Base-by-base conservation (phyloP, 164 flowering plant genomes). In the Warburgia ugandensis region DNA sequence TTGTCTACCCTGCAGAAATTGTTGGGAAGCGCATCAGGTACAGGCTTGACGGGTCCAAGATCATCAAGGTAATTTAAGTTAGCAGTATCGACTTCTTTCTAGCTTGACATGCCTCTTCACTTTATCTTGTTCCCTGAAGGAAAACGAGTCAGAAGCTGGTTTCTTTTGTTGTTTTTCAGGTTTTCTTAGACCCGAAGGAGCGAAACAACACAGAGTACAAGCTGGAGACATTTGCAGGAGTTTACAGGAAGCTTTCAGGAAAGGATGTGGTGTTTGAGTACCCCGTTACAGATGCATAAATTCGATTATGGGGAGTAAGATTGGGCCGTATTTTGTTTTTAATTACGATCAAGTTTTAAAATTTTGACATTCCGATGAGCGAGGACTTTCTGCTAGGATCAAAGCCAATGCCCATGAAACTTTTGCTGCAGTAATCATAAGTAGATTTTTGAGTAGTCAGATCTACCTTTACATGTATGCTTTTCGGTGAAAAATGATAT, bases 21-120 rank as follows among this genome's bases (percentile, higher is more conserved):
- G 96, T 90, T 50, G 96, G 97, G 52, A 90, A 90, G 54, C 94
- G 94, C 4, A 58, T 74, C 31, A 80, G 86, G 74, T 90, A 84
- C 65, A 59, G 84, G 0, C 31, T 90, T 60, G 97, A 86, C 69
- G 96, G 95, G 10, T 77, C 94, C 40, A 90, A 86, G 65, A 76
- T 86, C 30, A 82, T 86, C 60, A 90, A 90, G 94, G 97, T 90
- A n/a, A n/a, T n/a, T n/a, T n/a, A n/a, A n/a, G 68, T n/a, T n/a
- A n/a, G n/a, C n/a, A n/a, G n/a, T n/a, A n/a, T 43, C 1, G 32
- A 11, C 31, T 27, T 45, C 28, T 20, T 5, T 17, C 11, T 14
- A 6, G 28, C 46, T 7, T 21, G 5, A n/a, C n/a, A n/a, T n/a
- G n/a, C n/a, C n/a, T n/a, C n/a, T n/a, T n/a, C n/a, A n/a, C n/a